Conservation (phyloP, 78 protist species). For the Dictyostelium capitatum region DNA sequence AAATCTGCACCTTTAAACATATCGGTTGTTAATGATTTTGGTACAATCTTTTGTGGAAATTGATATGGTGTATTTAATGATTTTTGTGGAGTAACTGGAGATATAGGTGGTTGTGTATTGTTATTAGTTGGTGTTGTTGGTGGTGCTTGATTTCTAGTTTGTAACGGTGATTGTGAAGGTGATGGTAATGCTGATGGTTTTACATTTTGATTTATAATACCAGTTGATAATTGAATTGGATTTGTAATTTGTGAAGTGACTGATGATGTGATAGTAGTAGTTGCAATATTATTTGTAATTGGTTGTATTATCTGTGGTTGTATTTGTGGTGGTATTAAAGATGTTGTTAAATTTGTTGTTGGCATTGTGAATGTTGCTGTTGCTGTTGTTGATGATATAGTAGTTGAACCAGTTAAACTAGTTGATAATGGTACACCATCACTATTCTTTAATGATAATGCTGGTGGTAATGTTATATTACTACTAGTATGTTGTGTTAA, state of each 20-base stretch:
- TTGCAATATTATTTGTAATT: background rate
- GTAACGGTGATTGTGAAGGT: conserved; percentile 41
- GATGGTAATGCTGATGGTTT: conserved; percentile 9
- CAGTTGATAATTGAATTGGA: background rate
- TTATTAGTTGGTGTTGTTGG: background rate
- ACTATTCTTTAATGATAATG: background rate
- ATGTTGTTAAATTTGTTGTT: background rate
- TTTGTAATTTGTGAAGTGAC: background rate
- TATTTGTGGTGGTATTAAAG: background rate
- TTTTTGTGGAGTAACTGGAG: background rate
- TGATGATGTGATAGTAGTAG: background rate
- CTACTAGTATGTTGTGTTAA: background rate
- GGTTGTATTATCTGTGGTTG: background rate
- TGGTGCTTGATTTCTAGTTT: background rate
- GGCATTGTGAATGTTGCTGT: background rate
- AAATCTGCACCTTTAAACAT: conserved; percentile 71
- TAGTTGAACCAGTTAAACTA: background rate
- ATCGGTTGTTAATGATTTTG: conserved; percentile 36
- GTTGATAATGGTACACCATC: background rate
- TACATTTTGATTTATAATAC: conserved; percentile 6
- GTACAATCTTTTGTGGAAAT: conserved; percentile 41
- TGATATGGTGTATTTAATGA: background rate
- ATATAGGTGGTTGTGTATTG: background rate
- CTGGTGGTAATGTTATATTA: background rate
- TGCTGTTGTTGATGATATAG: background rate